Evolutionary conservation across 169 alveolate species (phyloP).

Genomic region (Nephromyces sp.): DNA sequence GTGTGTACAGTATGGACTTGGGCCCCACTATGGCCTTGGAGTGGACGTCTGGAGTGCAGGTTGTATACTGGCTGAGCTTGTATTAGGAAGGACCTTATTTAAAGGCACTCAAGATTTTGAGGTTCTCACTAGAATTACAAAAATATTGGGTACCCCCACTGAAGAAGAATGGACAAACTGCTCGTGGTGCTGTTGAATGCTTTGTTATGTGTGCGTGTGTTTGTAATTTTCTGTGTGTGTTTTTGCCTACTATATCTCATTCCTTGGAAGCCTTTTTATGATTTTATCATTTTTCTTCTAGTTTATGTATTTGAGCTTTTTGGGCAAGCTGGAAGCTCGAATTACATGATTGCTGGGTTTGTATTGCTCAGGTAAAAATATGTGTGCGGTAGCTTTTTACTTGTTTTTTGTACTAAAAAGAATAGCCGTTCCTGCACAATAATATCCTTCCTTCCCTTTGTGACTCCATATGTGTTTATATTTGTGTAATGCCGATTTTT

Average conservation of each 20-base stretch:
- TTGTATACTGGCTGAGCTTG: conserved; percentile 73
- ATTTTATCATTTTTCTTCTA: not conserved
- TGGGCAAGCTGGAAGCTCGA: not conserved
- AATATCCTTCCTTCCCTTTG: too few species aligned
- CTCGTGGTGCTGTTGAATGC: too few species aligned
- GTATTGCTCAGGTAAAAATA: not conserved
- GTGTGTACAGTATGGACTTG: conserved; percentile 10
- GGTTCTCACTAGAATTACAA: conserved; percentile 57
- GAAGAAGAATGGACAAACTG: conserved; percentile 68
- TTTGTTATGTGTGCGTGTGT: too few species aligned
- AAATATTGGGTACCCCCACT: conserved; percentile 66
- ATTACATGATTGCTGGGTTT: too few species aligned
- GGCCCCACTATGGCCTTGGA: conserved; percentile 56
- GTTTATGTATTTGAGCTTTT: not conserved
- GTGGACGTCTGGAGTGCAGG: conserved; percentile 79
- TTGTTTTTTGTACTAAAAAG: not conserved
- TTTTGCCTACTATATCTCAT: not conserved
- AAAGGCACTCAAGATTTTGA: conserved; percentile 74
- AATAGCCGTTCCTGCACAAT: not conserved
- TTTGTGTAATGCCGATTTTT: too few species aligned
- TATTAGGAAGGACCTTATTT: conserved; percentile 69
- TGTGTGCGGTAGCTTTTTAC: not conserved
- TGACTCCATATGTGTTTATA: too few species aligned
- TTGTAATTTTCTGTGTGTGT: too few species aligned
- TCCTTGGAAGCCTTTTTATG: not conserved